Evolutionary conservation across 139 green algal genomes (phyloP), one percentile per base, ranked within the genome.

Genomic region (Chlamydomonas applanata): DNA sequence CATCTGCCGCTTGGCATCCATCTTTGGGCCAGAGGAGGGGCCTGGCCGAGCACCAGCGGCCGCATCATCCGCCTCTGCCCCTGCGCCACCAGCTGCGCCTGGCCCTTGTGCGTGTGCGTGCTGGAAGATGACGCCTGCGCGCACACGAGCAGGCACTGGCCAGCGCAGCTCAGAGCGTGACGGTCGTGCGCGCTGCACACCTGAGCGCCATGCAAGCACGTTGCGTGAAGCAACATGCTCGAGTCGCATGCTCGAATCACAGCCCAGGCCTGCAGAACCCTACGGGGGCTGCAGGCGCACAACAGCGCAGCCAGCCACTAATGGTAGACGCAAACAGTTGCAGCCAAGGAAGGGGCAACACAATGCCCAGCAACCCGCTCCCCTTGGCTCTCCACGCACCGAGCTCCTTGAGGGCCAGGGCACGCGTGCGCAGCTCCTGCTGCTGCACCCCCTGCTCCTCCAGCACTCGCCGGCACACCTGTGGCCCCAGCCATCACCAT

Each of bases 381-480:
- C n/a, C n/a, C n/a, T n/a, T n/a, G n/a, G n/a, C n/a, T n/a, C n/a
- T n/a, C n/a, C n/a, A n/a, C 79, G 68, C 36, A 83, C 81, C 76
- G 19, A 81, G 67, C 34, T 76, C 27, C 46, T 77, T 86, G 32
- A 86, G 69, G 2, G 73, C 81, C 19, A 34, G 27, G 2, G 73
- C 81, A 0, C 81, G 73, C 19, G 59, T 32, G 33, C 64, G 59
- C 54, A 86, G 73, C 62, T 74, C 69, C 4, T 56, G 2, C 49
- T 74, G 76, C 17, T 62, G 30, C 46, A 81, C 69, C 2, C 27
- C 45, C 20, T 62, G 30, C 63, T 86, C 81, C 11, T 67, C 44
- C 56, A 86, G 36, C 27, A 86, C 68, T 35, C 64, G 68, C 67
- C 68, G 25, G 53, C 82, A 83, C 52, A 86, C 79, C 79, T 84